Conservation (phyloP, 768 basidiomycete genomes). For the Pholiota molesta region DNA sequence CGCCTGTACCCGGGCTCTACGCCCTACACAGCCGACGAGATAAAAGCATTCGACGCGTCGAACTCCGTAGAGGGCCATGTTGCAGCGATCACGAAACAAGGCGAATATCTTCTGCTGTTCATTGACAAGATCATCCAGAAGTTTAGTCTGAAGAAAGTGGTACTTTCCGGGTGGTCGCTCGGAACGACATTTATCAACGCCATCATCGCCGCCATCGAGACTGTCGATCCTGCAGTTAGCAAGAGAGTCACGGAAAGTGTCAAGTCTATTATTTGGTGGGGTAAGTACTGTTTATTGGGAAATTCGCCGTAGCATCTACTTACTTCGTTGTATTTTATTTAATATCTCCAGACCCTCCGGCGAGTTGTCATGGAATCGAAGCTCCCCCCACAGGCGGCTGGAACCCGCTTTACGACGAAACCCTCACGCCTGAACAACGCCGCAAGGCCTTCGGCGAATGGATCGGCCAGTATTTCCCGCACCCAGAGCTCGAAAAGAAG, state of each 20-base stretch:
- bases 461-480: constrained; percentile 21
- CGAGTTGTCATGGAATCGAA: constrained; percentile 21
- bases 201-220: constrained; percentile 22
- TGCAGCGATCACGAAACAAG: constrained; percentile 28
- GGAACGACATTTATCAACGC: constrained; percentile 28
- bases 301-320: neutral
- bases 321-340: neutral
- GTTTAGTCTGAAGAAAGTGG: constrained; percentile 20
- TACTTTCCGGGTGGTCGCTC: constrained; percentile 34
- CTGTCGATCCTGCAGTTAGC: constrained; percentile 17
- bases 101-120: constrained; percentile 30
- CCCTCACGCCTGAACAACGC: constrained; percentile 20
- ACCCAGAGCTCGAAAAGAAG: constrained; percentile 13
- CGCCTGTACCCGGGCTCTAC: constrained; percentile 36
- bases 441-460: constrained; percentile 23
- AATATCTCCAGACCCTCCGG: constrained; percentile 23
- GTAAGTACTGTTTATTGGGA: constrained; percentile 14
- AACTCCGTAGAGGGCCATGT: constrained; percentile 18
- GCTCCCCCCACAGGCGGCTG: constrained; percentile 19
- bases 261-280: constrained; percentile 13
- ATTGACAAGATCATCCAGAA: constrained; percentile 28
- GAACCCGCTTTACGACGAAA: constrained; percentile 28
- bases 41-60: constrained; percentile 14
- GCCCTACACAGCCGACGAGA: constrained; percentile 29
- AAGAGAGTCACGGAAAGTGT: constrained; percentile 17